phyloP scores from a whole-genome alignment of 139 green algal genomes.

The Picochlorum sp. region DNA sequence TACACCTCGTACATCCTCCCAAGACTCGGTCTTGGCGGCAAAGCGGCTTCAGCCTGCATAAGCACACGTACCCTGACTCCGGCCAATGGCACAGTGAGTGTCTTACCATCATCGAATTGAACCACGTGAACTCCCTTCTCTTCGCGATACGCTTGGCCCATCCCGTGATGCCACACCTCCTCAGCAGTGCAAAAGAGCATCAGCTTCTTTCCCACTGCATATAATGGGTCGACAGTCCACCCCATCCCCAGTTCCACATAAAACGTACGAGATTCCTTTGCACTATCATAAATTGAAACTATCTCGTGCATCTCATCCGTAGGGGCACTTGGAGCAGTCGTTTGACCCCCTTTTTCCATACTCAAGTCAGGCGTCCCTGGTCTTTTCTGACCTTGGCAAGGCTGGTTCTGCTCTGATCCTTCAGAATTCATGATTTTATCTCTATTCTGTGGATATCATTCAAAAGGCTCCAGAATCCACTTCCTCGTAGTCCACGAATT shows the following conservation, averaged over 20 bases:
- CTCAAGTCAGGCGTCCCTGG: too few relatives aligned
- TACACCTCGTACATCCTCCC: too few relatives aligned
- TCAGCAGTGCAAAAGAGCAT: conserved; percentile 53
- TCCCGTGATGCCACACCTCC: conserved; percentile 55
- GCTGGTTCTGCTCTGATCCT: too few relatives aligned
- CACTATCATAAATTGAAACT: not conserved
- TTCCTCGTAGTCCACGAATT: too few relatives aligned
- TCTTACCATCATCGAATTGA: conserved; percentile 1
- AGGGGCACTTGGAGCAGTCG: too few relatives aligned
- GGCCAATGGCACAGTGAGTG: not conserved
- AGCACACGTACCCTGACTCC: not conserved
- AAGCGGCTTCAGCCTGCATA: not conserved
- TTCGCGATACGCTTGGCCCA: conserved; percentile 18
- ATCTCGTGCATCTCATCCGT: too few relatives aligned
- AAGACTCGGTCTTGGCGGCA: not conserved
- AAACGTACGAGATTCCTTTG: not conserved
- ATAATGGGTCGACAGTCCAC: conserved; percentile 17
- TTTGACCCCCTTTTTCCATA: too few relatives aligned
- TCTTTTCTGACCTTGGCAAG: too few relatives aligned
- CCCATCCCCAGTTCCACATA: conserved; percentile 34
- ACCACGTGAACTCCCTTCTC: conserved; percentile 36
- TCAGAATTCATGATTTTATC: too few relatives aligned
- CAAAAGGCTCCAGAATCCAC: too few relatives aligned
- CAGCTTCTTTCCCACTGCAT: conserved; percentile 39
- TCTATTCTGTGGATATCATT: too few relatives aligned